Conservation (phyloP, 2,329 filamentous ascomycete genomes). For the Bipolaris victoriae region DNA sequence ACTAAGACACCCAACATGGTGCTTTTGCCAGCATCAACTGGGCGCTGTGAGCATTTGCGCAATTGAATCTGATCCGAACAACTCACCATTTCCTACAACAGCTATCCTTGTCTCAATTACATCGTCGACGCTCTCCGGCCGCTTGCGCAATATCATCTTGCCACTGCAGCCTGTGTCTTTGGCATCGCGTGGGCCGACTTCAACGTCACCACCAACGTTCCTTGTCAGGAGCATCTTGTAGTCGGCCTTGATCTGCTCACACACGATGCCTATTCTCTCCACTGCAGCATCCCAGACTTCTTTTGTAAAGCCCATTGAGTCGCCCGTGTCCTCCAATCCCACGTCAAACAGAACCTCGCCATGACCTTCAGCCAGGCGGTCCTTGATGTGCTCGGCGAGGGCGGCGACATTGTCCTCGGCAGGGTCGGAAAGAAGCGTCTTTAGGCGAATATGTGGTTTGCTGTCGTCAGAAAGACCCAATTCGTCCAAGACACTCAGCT, state of each 20-base stretch:
- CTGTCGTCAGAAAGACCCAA: constrained; percentile 74
- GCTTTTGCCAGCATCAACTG: constrained; percentile 94
- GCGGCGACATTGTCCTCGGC: constrained; percentile 65
- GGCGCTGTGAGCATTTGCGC: constrained; percentile 13
- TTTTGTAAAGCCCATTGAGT: constrained; percentile 77
- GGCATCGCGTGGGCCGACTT: constrained; percentile 67
- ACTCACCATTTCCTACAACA: constrained; percentile 86
- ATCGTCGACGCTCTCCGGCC: constrained; percentile 76
- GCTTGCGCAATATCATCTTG: constrained; percentile 83
- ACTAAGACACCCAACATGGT: constrained; percentile 95
- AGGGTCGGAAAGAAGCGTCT: constrained; percentile 71
- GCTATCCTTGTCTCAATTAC: constrained; percentile 96
- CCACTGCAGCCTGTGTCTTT: constrained; percentile 79
- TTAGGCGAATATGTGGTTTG: constrained; percentile 68
- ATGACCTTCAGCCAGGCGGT: constrained; percentile 74
- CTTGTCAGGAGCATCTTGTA: constrained; percentile 86
- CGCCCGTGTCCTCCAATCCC: constrained; percentile 87
- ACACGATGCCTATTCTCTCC: constrained; percentile 67
- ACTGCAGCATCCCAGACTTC: constrained; percentile 78
- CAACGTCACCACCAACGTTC: constrained; percentile 79
- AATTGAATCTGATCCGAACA: not conserved
- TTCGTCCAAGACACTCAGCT: constrained; percentile 87
- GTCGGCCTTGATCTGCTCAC: constrained; percentile 71
- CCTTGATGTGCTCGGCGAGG: constrained; percentile 69
- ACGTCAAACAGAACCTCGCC: constrained; percentile 92